Evolutionary conservation across 148 eudicot genomes (phyloP).

Genomic region (Rhododendron ferrugineum): DNA sequence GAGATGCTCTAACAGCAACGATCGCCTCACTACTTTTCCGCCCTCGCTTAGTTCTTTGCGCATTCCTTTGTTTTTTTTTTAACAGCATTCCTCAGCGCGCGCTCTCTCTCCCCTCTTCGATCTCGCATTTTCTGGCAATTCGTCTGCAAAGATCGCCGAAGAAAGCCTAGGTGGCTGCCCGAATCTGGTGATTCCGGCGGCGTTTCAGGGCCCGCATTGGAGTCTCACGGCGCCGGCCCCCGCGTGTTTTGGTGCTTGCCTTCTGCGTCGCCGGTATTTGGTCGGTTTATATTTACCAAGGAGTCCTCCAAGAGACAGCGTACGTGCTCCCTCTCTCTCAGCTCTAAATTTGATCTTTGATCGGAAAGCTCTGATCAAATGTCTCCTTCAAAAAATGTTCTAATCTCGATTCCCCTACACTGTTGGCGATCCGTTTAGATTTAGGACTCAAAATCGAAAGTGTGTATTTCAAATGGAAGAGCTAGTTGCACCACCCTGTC

Average conservation of each 20-base stretch:
- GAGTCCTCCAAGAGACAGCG: constrained; percentile 89
- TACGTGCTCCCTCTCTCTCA: constrained; percentile 21
- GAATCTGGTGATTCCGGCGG: constrained; percentile 14
- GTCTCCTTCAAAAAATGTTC: no score
- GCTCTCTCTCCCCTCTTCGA: neutral
- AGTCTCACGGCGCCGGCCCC: constrained; percentile 60
- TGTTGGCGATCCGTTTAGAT: no score
- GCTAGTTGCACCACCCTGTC: neutral
- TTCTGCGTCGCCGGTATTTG: constrained; percentile 88
- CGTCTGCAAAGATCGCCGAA: neutral
- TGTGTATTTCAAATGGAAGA: neutral
- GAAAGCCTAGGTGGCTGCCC: neutral
- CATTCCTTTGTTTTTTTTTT: no score
- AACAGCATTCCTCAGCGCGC: no score
- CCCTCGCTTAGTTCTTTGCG: no score
- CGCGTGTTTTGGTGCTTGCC: constrained; percentile 55
- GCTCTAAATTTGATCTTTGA: no score
- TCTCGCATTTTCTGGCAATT: neutral
- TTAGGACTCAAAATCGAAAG: no score
- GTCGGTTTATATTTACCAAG: constrained; percentile 93
- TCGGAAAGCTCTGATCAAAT: no score
- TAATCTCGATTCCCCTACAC: no score
- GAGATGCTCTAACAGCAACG: no score
- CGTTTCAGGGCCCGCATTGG: constrained; percentile 33
- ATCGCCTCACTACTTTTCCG: no score